Base-by-base conservation (phyloP, 2,329 filamentous ascomycete genomes). In the Aspergillus sp. region DNA sequence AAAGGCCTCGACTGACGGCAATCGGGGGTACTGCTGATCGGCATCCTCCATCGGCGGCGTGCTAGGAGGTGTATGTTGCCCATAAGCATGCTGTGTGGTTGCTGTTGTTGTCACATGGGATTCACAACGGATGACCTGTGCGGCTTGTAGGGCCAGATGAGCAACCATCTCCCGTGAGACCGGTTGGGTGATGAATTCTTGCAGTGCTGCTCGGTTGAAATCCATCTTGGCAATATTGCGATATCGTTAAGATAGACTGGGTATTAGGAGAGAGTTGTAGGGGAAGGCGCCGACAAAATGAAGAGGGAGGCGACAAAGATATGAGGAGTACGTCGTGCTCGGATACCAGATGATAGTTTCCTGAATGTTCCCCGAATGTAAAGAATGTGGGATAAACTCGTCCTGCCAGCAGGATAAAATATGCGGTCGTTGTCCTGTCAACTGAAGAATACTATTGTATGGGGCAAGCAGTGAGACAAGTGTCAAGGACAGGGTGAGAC, bases 1-100 rank as follows among this genome's bases (percentile, higher is more conserved):
- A 82, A 98, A 99, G 58, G 87, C 85, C 75, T 96, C 91, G 37
- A 98, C 81, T 0, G 90, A 88, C 3, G 95, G 95, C 33, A 99
- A 62, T 62, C 78, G 64, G 67, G 80, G 67, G 70, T 81, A 63
- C 27, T 67, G 40, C n/a, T 44, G 65, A 60, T 73, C 66, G 27
- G 71, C 65, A 23, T 74, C 65, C 60, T 81, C 72, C 65, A 83
- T 77, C 14, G 84, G 82, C 56, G 85, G 84, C 25, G 84, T 85
- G 33, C 80, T 78, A 31, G 85, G 85, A 58, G 85, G 85, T 39
- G 85, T 87, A 21, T 81, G 84, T 49, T 84, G 82, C 23, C 83
- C 78, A 66, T 76, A 67, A 73, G 78, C 72, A 45, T 50, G 56
- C 37, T 52, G 56, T 55, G 48, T 61, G 56, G 52, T 54, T 50